Evolutionary conservation across 306 rosid species (phyloP), one percentile per base, ranked within the genome.

Genomic region (Cicer bijugum): DNA sequence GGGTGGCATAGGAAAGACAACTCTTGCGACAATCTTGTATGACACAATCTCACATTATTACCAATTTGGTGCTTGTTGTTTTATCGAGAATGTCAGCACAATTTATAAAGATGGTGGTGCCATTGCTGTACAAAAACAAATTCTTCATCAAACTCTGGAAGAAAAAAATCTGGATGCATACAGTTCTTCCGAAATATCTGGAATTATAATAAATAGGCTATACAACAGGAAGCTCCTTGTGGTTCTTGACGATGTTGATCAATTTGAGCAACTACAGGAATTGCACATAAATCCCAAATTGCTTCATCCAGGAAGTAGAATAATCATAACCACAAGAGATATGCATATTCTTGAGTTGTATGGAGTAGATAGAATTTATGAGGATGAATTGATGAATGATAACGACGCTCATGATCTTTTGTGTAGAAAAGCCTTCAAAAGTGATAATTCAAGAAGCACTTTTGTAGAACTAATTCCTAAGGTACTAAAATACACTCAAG

Each of bases 1-100:
- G 67, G 3, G 15, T 6, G 79, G 73, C 15, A 43, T 65, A 53
- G 79, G 79, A 14, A 75, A 75, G 60, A 48, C 72, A 2, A 75
- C 72, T 39, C 79, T 16, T 8, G 79, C 65, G 6, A 53, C 19
- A 6, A 51, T 11, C 39, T 69, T 69, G 60, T 69, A 35, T 48
- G 46, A 69, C 3, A 69, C 2, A 38, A 70, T 70, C 39, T 70
- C 75, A 8, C 17, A n/a, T 48, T 3, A n/a, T 19, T 17, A 72
- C n/a, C 67, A 57, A 11, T 76, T 55, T 43, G 50, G 45, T 1
- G 74, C 67, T 28, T 23, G 11, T 1, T 72, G 76, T 23, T 72
- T 72, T 14, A 72, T 72, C 14, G 33, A 42, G 35, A 28, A 23
- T 0, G 33, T 55, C 0, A 43, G 67, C 35, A 11, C 1, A 44